phyloP scores from a whole-genome alignment of 2,329 filamentous ascomycete genomes.

The Botrytis cinerea region DNA sequence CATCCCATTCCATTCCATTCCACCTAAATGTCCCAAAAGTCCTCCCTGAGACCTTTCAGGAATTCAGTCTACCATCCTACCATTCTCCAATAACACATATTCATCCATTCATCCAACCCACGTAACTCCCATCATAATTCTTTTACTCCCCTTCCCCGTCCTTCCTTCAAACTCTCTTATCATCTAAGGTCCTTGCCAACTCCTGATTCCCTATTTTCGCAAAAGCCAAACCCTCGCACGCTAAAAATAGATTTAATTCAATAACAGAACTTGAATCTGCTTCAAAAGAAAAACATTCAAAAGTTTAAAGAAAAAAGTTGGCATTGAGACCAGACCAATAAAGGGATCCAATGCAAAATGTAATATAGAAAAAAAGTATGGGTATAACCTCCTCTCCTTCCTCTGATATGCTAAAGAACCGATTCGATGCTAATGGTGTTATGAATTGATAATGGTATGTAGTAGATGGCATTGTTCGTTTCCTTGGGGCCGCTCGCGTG shows the following conservation, averaged over 20 bases:
- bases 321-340: not conserved
- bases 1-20: not conserved
- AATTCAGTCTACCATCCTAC: not conserved
- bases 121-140: not conserved
- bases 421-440: not conserved
- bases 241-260: constrained; percentile 1
- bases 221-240: not conserved
- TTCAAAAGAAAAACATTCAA: not conserved
- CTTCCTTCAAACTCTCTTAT: not conserved
- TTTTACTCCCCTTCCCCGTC: not conserved
- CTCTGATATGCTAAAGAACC: constrained; percentile 3
- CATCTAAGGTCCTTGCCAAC: not conserved
- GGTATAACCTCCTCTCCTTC: constrained; percentile 14
- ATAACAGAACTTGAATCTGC: not conserved
- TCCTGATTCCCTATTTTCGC: not conserved
- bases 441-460: constrained; percentile 3
- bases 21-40: not conserved
- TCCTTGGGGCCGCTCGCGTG: not conserved
- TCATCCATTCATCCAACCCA: not conserved
- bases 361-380: constrained; percentile 14
- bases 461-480: not conserved
- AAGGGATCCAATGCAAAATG: constrained; percentile 9
- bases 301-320: not conserved
- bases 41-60: not conserved
- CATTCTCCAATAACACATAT: constrained; percentile 8